Percentiles rank a stretch among this genome's conserved stretches.
Conservation (phyloP, 2,329 filamentous ascomycete genomes). For the Zymoseptoria brevis region DNA sequence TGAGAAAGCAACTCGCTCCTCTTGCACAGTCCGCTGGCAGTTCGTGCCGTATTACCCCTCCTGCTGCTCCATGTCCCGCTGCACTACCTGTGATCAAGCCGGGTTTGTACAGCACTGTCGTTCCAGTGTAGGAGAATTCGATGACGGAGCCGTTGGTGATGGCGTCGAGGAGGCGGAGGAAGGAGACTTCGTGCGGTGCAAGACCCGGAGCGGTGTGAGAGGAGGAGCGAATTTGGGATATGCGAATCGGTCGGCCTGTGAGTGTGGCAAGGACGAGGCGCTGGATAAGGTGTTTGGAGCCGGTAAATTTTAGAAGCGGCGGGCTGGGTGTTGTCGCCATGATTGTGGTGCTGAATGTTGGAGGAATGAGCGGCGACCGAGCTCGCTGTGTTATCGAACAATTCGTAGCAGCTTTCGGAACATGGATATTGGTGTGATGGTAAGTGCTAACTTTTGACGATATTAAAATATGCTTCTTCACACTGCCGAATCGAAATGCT, state of each 20-base stretch:
- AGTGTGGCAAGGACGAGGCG: slow-evolving; percentile 85
- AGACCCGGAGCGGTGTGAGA: slow-evolving; percentile 84
- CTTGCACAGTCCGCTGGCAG: slow-evolving; percentile 68
- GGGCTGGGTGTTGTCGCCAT: slow-evolving; percentile 23
- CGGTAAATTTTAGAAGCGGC: slow-evolving; percentile 53
- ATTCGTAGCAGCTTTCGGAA: not conserved
- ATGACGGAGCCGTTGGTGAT: slow-evolving; percentile 92
- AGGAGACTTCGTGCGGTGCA: slow-evolving; percentile 85
- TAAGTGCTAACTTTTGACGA: not conserved
- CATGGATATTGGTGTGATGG: not conserved
- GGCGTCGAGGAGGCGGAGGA: slow-evolving; percentile 86
- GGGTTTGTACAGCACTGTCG: slow-evolving; percentile 82
- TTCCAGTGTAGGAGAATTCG: slow-evolving; percentile 94
- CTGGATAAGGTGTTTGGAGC: slow-evolving; percentile 72
- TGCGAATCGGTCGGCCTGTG: slow-evolving; percentile 79
- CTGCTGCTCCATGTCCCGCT: slow-evolving; percentile 62
- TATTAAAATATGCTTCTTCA: not conserved
- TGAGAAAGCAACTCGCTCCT: slow-evolving; percentile 83
- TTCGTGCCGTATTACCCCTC: slow-evolving; percentile 73
- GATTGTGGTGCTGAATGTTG: not conserved
- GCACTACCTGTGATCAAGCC: slow-evolving; percentile 84
- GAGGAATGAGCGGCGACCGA: not conserved
- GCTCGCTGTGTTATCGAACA: not conserved
- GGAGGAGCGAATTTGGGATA: slow-evolving; percentile 84
- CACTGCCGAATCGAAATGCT: not conserved